These are phyloP conservation scores for Hirsutella thompsonii DNA, from an alignment of 2,329 filamentous ascomycete species.

Conservation along the genomic window DNA sequence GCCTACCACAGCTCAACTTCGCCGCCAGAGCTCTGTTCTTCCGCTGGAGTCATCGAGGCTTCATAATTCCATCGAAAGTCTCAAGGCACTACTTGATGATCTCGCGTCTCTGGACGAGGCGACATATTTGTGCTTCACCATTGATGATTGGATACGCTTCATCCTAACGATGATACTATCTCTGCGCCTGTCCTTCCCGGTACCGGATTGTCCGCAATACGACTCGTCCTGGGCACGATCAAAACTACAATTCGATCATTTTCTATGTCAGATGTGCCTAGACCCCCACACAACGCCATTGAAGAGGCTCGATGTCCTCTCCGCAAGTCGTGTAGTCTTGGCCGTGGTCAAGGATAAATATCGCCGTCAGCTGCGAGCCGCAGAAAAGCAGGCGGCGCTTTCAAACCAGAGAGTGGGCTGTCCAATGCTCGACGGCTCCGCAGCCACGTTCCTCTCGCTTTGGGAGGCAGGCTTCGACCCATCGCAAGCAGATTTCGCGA, in stretches of 20 bases:
- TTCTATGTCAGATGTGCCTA: slow-evolving; percentile 22
- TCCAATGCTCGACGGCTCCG: slow-evolving; percentile 37
- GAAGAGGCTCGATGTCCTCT: slow-evolving; percentile 26
- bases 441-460: slow-evolving; percentile 30
- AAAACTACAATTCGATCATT: slow-evolving; percentile 24
- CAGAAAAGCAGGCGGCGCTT: slow-evolving; percentile 9
- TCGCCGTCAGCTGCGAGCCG: slow-evolving; percentile 22
- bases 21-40: slow-evolving; percentile 2
- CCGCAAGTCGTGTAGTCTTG: slow-evolving; percentile 32
- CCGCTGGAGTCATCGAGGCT: slow-evolving; percentile 10
- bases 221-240: slow-evolving; percentile 24
- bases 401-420: slow-evolving; percentile 19
- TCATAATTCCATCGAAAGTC: slow-evolving; percentile 10
- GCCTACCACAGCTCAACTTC: slow-evolving; percentile 3
- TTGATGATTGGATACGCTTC: slow-evolving; percentile 29
- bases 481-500: background rate
- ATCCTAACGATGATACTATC: slow-evolving; percentile 27
- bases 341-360: slow-evolving; percentile 33
- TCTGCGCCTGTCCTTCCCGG: slow-evolving; percentile 32
- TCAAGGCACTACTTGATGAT: slow-evolving; percentile 20
- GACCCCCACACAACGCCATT: slow-evolving; percentile 10
- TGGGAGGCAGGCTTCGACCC: slow-evolving; percentile 28
- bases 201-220: slow-evolving; percentile 22
- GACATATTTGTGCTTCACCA: slow-evolving; percentile 23
- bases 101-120: slow-evolving; percentile 15